Evolutionary conservation across 768 basidiomycete genomes (phyloP), one percentile per base, ranked within the genome.

Genomic region (Suillus plorans): DNA sequence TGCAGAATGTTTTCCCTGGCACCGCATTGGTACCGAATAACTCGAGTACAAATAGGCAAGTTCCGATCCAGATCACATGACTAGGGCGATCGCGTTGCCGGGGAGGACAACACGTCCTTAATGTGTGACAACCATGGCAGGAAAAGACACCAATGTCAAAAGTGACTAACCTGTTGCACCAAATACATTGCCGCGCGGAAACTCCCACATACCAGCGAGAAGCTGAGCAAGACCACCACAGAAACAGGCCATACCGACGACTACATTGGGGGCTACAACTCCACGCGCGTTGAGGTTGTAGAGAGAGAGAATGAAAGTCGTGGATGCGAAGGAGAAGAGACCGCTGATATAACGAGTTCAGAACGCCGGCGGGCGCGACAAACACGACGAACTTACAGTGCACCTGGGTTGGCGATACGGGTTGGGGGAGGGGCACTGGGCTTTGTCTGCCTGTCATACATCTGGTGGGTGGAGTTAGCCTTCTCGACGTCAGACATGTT

Each of bases 201-300:
- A 89, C 76, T 89, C 89, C 92, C 92, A 94, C 89, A 95, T 93
- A 49, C 95, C 95, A 37, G 94, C 94, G 45, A 95, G 78, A 55
- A 96, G 81, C 73, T 96, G 95, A 14, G 83, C 89, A 39, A 95
- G 86, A 65, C 95, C 95, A 67, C 94, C 95, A 66, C 86, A 86
- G 76, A 88, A 91, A 68, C 92, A 72, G 31, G 93, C 92, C 93
- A 96, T 94, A 60, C 93, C 95, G 58, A 94, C 83, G 57, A 94
- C 86, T 36, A 87, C 85, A 64, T 94, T 93, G 47, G 91, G 87
- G 6, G 72, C 70, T 20, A 70, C 66, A 67, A 93, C 80, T 28
- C 77, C 71, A n/a, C 87, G 83, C 1, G 84, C 82, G 20, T 81
- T 75, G 36, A 85, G 78, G 71, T 94, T 94, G 82, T 84, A 90